Base-by-base conservation (phyloP, 345 rosid genomes). In the Lumnitzera racemosa region DNA sequence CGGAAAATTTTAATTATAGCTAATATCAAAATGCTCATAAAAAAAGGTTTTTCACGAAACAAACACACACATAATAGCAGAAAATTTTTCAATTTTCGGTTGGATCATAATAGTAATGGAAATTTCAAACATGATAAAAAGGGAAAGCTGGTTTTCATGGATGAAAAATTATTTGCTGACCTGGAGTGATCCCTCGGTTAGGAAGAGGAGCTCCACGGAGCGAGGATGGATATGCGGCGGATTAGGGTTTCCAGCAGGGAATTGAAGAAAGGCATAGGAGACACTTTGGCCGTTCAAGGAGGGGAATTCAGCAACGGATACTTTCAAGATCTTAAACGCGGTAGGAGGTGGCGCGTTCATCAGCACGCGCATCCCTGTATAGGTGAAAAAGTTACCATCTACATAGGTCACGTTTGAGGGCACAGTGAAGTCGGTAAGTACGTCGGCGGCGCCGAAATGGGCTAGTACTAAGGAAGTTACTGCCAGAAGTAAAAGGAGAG, bases 181-280 rank as follows among this genome's bases (percentile, higher is more conserved):
- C 20, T 20, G 20, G 20, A 20, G 20, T 20, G 20, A 20, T 8
- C 72, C 70, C 13, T 41, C 4, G 43, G 43, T 20, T 4, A 64
- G 55, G 55, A 67, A 58, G 0, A 72, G 64, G 13, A 71, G 75
- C 57, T 66, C 71, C 2, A 71, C 47, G 6, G 71, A 60, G 13
- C 67, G 65, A 2, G 74, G 74, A 46, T 71, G 74, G 1, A 58
- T 67, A 54, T 72, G 76, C 11, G 68, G 61, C 2, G 71, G 76
- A 58, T 72, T 67, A 11, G 62, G 50, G 6, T 61, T 13, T 46
- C 60, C 65, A 2, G 51, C 57, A 1, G 76, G 71, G 47, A 12
- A 72, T 50, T 62, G 52, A 11, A 72, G 46, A 13, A 72, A 54
- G 0, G 72, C 65, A 17, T 51, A 51, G 36, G 36, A 29, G 7